Base-by-base conservation (phyloP, 768 basidiomycete species). In the Amyloporia xantha region DNA sequence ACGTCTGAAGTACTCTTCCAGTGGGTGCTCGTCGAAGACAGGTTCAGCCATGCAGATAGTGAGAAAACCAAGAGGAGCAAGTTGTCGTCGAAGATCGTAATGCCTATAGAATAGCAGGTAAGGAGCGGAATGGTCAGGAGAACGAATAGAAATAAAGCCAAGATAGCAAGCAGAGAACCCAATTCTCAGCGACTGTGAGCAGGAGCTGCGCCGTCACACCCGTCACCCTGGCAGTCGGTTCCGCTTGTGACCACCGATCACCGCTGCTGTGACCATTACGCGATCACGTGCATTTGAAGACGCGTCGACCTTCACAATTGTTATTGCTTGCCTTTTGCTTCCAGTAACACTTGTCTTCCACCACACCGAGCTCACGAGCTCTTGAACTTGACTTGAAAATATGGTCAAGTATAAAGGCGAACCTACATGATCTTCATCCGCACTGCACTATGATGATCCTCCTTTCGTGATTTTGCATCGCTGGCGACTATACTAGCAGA, bases 1-100 rank as follows among this genome's bases (percentile, higher is more conserved):
- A 84, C 86, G 79, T 74, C 76, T 70, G 47, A 89, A 69, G 65
- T 89, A 89, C 56, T 79, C 75, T 58, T 83, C 78, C 37, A 89
- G 73, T 37, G 86, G 86, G 57, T 87, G 84, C 53, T 86, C 79
- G 55, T 86, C 81, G 66, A 86, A 86, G 52, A 87, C 63, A 50
- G 86, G 74, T 71, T 88, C 83, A 28, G 86, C 86, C 86, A 89
- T 89, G 50, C n/a, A 47, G 46, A 15, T 33, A 7, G 7, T 15
- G 30, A 33, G 30, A 15, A 7, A 7, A 15, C n/a, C 9, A 33
- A 7, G 30, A 33, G 30, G 30, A 33, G 9, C 30, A 15, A 7
- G 7, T 7, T 33, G 15, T 33, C 30, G 30, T 33, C 30, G 7
- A 15, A 33, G 30, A 15, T 33, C 30, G 30, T 33, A 15, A 33